Base-by-base conservation (phyloP, 106 monocot genomes). In the Platanthera guangdongensis region DNA sequence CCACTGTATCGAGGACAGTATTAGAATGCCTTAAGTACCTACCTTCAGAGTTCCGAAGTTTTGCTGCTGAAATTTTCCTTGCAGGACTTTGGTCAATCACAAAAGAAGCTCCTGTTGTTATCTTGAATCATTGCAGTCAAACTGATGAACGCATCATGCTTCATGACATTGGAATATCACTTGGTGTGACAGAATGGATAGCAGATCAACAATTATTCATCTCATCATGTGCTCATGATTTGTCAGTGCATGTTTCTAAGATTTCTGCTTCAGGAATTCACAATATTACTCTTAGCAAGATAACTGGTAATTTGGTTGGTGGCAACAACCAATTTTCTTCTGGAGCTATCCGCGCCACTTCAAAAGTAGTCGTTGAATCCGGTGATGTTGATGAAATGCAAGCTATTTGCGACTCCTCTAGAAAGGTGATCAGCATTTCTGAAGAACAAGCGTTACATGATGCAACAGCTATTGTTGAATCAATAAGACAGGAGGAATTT, bases 101-200 rank as follows among this genome's bases (percentile, higher is more conserved):
- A 11, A 94, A 90, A 63, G 80, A 84, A 82, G 88, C 87, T 46
- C 74, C 80, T 84, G 63, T 67, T 51, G 50, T 83, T 7, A 67
- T 99, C 50, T 81, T 99, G 76, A 74, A 65, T 75, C 85, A 90
- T 84, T 92, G 92, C 69, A 83, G 62, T 30, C 71, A 68, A 57
- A 80, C 45, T 46, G 70, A 60, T 75, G 86, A 99, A 64, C 86
- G 89, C 12, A 52, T 83, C 55, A 99, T 99, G 90, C 94, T 99
- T 82, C 99, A 99, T 92, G 86, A 90, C 64, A 92, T 99, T 81
- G 99, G 99, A 47, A 82, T 99, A 11, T 90, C 90, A 51, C 91
- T 94, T 84, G 99, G 94, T 30, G 69, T 94, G 51, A 39, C 76
- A 32, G 90, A 99, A 78, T 99, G 94, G 99, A 79, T 88, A 73